These are phyloP conservation scores for Echites panduratus DNA, from an alignment of 257 asterid species.

Conservation along the genomic window DNA sequence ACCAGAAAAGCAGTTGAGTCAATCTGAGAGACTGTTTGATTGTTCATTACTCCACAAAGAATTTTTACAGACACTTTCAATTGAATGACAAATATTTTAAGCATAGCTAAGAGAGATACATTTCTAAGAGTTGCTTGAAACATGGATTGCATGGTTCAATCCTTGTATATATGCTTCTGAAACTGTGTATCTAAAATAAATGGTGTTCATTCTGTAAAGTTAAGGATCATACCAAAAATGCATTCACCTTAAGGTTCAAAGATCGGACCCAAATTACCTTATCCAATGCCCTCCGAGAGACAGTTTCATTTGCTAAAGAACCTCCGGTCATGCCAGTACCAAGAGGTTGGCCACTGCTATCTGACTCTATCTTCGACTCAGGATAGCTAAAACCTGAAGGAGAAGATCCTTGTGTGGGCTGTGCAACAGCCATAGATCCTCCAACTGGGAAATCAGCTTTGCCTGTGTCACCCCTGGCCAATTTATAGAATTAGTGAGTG, in stretches of 20 bases:
- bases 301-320: constrained; percentile 56
- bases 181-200: background rate
- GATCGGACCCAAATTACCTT: constrained; percentile 47
- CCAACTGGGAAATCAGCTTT: constrained; percentile 31
- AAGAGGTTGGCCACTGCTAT: constrained; percentile 31
- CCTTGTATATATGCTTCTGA: background rate
- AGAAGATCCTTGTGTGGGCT: constrained; percentile 27
- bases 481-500: background rate
- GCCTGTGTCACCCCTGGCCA: constrained; percentile 41
- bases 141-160: background rate
- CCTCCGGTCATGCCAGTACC: constrained; percentile 29
- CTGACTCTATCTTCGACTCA: constrained; percentile 38
- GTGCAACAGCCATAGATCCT: constrained; percentile 16
- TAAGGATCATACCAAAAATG: background rate
- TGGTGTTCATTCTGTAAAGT: background rate
- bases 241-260: constrained; percentile 5
- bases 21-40: background rate
- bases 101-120: background rate
- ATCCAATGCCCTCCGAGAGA: constrained; percentile 88
- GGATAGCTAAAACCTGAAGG: constrained; percentile 26
- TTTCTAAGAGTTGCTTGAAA: background rate
- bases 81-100: no score
- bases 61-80: background rate
- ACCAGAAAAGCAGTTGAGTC: background rate
- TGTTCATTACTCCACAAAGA: background rate